phyloP scores from a whole-genome alignment of 352 stramenopile genomes.

The Phytopythium mirpurense region DNA sequence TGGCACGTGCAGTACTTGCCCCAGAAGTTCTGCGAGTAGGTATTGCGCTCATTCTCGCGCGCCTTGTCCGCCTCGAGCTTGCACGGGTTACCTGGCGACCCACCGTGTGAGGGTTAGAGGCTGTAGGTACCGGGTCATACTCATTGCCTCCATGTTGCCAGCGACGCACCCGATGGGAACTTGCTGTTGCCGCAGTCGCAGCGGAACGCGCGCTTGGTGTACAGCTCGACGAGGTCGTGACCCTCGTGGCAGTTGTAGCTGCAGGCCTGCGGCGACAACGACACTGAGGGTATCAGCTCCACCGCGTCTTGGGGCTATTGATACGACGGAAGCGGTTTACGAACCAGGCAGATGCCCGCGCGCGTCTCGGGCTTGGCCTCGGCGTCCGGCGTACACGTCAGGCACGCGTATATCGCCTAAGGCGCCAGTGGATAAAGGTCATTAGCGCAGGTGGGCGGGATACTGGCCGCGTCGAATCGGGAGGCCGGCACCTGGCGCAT shows the following conservation, averaged over 20 bases:
- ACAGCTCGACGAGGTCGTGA: conserved; percentile 77
- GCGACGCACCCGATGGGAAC: conserved; percentile 29
- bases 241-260: conserved; percentile 71
- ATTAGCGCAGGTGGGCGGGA: neutral
- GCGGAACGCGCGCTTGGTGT: conserved; percentile 70
- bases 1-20: conserved; percentile 68
- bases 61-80: conserved; percentile 52
- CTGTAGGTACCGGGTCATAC: too few relatives aligned
- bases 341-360: conserved; percentile 57
- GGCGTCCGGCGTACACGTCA: conserved; percentile 58
- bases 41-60: conserved; percentile 42
- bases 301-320: neutral
- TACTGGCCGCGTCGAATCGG: too few relatives aligned
- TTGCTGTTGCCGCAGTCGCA: conserved; percentile 72
- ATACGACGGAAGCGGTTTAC: too few relatives aligned
- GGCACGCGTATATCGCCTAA: conserved; percentile 49
- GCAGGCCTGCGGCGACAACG: conserved; percentile 27
- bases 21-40: conserved; percentile 70
- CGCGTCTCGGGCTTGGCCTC: conserved; percentile 21
- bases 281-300: neutral
- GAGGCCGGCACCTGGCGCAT: conserved; percentile 31
- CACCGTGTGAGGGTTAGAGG: too few relatives aligned
- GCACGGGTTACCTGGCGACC: conserved; percentile 33
- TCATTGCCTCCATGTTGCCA: too few relatives aligned
- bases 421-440: neutral